A percentile compares a stretch with the other conserved stretches of the same genome.
These are phyloP conservation scores for Rhodomyrtus psidioides DNA, from an alignment of 441 rosid genomes.

Conservation along the genomic window DNA sequence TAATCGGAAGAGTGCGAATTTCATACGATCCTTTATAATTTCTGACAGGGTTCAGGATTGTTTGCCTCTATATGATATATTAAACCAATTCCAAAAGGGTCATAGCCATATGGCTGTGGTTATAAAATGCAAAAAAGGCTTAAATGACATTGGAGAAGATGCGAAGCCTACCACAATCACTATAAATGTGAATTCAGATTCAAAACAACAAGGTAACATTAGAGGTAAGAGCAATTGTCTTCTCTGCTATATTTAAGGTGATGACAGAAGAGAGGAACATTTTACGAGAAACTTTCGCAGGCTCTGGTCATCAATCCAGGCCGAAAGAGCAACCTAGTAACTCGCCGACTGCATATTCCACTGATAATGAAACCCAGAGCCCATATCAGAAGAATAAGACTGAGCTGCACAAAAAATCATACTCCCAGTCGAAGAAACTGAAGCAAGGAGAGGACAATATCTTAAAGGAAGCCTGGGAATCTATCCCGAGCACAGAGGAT, in stretches of 20 bases:
- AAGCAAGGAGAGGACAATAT: slow-evolving; percentile 5
- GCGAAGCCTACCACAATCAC: slow-evolving; percentile 7
- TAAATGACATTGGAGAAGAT: slow-evolving; percentile 18
- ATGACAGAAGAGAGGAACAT: not conserved
- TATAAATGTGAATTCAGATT: not conserved
- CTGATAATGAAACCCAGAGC: slow-evolving; percentile 7
- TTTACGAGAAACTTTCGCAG: slow-evolving; percentile 4
- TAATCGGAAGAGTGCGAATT: not conserved
- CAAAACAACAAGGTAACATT: not conserved
- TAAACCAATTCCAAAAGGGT: slow-evolving; percentile 74
- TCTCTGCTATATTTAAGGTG: not conserved
- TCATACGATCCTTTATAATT: not conserved
- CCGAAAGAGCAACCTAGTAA: slow-evolving; percentile 16
- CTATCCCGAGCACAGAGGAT: slow-evolving; percentile 24
- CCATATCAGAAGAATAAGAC: not conserved
- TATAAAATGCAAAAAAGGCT: slow-evolving; percentile 28
- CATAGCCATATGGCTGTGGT: slow-evolving; percentile 89
- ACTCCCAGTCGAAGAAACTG: not conserved
- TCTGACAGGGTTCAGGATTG: slow-evolving; percentile 42
- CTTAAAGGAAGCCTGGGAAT: slow-evolving; percentile 23
- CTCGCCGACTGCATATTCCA: slow-evolving; percentile 15
- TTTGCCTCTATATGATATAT: slow-evolving; percentile 69
- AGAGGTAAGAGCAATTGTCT: slow-evolving; percentile 16
- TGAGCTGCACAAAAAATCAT: not conserved
- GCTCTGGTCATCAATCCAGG: slow-evolving; percentile 6